These are phyloP conservation scores for Nelumbo lutea DNA, from an alignment of 164 flowering plant species.

Conservation along the genomic window DNA sequence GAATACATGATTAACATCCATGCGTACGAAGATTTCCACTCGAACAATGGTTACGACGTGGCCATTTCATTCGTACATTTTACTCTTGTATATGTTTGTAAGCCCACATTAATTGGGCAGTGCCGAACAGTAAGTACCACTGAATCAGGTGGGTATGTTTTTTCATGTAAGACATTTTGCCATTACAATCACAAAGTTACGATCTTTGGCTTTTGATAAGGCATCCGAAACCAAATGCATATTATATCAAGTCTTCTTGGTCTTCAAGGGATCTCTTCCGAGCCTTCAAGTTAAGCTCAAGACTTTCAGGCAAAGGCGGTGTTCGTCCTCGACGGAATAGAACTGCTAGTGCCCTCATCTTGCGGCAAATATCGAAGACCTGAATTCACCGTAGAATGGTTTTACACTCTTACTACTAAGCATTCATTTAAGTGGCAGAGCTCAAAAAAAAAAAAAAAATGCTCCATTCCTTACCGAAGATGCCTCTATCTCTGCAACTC, in stretches of 20 bases:
- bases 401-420: not conserved
- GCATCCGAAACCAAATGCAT: not conserved
- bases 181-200: not conserved
- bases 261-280: conserved; percentile 91
- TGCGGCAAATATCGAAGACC: conserved; percentile 91
- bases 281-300: conserved; percentile 70
- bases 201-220: conserved; percentile 1
- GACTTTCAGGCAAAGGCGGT: conserved; percentile 86
- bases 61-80: too few relatives aligned
- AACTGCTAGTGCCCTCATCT: conserved; percentile 86
- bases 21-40: too few relatives aligned
- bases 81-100: too few relatives aligned
- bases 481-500: conserved; percentile 92
- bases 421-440: not conserved
- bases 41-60: too few relatives aligned
- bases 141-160: too few relatives aligned
- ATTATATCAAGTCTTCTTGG: conserved; percentile 47
- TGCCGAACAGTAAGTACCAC: too few relatives aligned
- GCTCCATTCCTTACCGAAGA: conserved; percentile 57
- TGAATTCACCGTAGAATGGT: conserved; percentile 21
- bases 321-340: conserved; percentile 81
- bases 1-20: too few relatives aligned
- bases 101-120: too few relatives aligned
- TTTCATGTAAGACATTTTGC: not conserved
- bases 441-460: not conserved